Evolutionary conservation across 2,329 filamentous ascomycete genomes (phyloP).

Genomic region (Tolypocladium sp.): DNA sequence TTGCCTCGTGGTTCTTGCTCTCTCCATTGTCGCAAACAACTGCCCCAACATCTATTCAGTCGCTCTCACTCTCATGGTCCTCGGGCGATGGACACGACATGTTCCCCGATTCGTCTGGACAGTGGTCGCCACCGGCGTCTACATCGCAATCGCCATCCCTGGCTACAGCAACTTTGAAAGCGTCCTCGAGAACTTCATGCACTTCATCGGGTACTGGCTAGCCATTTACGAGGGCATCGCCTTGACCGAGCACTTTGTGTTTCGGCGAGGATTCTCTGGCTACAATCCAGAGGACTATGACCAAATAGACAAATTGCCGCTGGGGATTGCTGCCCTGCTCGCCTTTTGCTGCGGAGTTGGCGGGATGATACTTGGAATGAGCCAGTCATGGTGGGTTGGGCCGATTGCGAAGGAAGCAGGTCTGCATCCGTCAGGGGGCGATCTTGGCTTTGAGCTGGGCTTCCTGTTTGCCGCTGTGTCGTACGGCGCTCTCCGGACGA

Average conservation of each 20-base stretch:
- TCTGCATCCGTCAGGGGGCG: background rate
- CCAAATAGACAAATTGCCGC: background rate
- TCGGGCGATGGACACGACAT: background rate
- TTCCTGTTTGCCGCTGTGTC: background rate
- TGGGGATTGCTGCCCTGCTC: background rate
- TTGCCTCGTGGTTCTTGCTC: background rate
- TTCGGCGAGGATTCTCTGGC: background rate
- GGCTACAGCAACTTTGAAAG: background rate
- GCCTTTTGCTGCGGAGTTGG: background rate
- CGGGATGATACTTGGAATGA: background rate
- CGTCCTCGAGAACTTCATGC: background rate
- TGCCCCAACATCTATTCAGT: background rate
- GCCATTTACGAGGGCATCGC: background rate
- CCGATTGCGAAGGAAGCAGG: background rate
- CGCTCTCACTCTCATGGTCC: background rate
- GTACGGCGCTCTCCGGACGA: background rate
- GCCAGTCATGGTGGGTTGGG: background rate
- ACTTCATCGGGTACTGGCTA: background rate
- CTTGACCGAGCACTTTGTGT: background rate
- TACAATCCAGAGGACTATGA: background rate
- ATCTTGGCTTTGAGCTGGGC: background rate
- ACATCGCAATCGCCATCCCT: background rate
- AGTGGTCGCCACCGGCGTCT: background rate
- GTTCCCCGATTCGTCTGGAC: background rate
- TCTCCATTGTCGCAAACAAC: background rate